Evolutionary conservation across 371 early-diverging fungal genomes (phyloP).

Genomic region (Circinella umbellata): DNA sequence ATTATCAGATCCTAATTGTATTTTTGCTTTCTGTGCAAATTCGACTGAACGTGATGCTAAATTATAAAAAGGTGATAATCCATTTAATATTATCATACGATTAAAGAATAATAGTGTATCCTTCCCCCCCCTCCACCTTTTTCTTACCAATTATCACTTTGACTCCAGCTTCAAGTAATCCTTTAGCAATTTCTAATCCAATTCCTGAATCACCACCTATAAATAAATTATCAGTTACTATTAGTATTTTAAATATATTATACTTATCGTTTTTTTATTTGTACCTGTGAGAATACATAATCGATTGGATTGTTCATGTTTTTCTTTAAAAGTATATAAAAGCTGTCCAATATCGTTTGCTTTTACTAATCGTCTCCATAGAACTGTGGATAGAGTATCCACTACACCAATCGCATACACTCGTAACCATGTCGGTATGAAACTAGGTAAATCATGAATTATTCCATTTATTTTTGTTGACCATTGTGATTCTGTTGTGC

Average conservation of each 20-base stretch:
- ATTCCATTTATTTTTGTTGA: background rate
- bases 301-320: background rate
- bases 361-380: constrained; percentile 27
- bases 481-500: background rate
- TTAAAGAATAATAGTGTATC: background rate
- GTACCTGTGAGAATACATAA: constrained; percentile 36
- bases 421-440: constrained; percentile 17
- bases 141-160: constrained; percentile 44
- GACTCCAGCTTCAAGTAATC: constrained; percentile 36
- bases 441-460: background rate
- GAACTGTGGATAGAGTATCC: constrained; percentile 34
- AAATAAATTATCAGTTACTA: background rate
- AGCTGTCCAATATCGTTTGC: background rate
- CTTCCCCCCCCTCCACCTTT: background rate
- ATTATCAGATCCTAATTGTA: background rate
- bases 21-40: constrained; percentile 8
- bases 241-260: background rate
- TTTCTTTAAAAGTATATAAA: background rate
- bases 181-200: constrained; percentile 41
- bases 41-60: constrained; percentile 19
- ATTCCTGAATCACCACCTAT: constrained; percentile 53
- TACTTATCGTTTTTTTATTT: background rate
- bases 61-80: background rate
- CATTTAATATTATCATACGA: background rate
- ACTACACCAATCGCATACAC: constrained; percentile 40